Evolutionary conservation across 176 grass and related monocot species (phyloP).

Genomic region (Tillandsia leiboldiana): DNA sequence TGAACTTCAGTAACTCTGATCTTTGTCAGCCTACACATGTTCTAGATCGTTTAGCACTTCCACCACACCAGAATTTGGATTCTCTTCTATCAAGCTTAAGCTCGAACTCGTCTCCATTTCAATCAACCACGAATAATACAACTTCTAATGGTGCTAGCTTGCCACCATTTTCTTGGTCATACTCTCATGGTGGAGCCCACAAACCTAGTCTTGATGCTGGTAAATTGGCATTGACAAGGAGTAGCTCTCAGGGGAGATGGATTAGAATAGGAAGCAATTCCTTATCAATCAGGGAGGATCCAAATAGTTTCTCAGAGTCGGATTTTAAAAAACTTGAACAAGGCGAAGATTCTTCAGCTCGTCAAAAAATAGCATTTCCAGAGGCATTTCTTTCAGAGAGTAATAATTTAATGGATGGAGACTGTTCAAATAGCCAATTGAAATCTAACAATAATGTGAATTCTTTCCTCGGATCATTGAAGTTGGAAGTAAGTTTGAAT

Average conservation of each 20-base stretch:
- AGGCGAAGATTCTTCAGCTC: slow-evolving; percentile 27
- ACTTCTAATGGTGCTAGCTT: slow-evolving; percentile 56
- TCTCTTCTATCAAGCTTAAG: slow-evolving; percentile 41
- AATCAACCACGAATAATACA: slow-evolving; percentile 27
- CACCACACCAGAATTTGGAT: slow-evolving; percentile 42
- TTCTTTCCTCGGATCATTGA: slow-evolving; percentile 38
- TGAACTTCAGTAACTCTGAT: slow-evolving; percentile 24
- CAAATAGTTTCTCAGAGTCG: too few relatives aligned
- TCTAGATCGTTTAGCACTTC: slow-evolving; percentile 50
- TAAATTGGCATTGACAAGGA: slow-evolving; percentile 55
- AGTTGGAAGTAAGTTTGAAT: slow-evolving; percentile 26
- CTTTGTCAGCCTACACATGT: slow-evolving; percentile 58
- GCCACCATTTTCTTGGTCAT: slow-evolving; percentile 86
- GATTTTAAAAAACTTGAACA: slow-evolving; percentile 3
- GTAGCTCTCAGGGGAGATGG: slow-evolving; percentile 55
- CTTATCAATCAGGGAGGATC: slow-evolving; percentile 12
- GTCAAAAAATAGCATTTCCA: slow-evolving; percentile 42
- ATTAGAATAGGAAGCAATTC: slow-evolving; percentile 50
- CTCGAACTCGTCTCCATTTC: slow-evolving; percentile 31
- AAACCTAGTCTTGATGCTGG: slow-evolving; percentile 47
- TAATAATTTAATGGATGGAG: slow-evolving; percentile 30
- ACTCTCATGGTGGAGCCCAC: slow-evolving; percentile 40
- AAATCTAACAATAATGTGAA: slow-evolving; percentile 30
- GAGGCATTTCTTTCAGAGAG: slow-evolving; percentile 29
- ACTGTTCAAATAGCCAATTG: slow-evolving; percentile 31